Evolutionary conservation across 345 rosid genomes (phyloP).

Genomic region (Arabis alpina): DNA sequence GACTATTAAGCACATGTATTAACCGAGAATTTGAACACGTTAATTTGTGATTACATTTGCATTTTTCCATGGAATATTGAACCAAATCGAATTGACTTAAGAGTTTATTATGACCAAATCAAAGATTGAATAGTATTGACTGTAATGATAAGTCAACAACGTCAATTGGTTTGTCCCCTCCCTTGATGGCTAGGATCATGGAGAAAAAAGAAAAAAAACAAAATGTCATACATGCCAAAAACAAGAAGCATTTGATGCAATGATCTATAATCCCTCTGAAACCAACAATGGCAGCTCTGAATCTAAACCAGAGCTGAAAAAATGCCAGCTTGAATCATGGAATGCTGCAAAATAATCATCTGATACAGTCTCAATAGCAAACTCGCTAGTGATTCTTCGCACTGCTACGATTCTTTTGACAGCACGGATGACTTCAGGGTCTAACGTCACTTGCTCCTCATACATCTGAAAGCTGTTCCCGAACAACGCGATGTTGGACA

Average conservation of each 20-base stretch:
- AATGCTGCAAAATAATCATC: slow-evolving; percentile 81
- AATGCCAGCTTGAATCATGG: slow-evolving; percentile 95
- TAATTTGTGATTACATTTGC: neutral
- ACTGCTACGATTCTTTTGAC: slow-evolving; percentile 55
- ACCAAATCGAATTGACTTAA: neutral
- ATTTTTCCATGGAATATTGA: neutral
- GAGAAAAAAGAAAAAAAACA: neutral
- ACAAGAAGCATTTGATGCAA: neutral
- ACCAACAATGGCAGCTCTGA: slow-evolving; percentile 45
- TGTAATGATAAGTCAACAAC: slow-evolving; percentile 8
- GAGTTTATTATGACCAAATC: neutral
- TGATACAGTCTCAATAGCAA: slow-evolving; percentile 51
- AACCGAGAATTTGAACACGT: neutral
- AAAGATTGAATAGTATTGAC: neutral
- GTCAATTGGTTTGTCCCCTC: slow-evolving; percentile 8
- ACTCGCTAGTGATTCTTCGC: slow-evolving; percentile 53
- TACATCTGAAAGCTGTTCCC: slow-evolving; percentile 84
- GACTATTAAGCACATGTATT: neutral
- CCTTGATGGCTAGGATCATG: slow-evolving; percentile 9
- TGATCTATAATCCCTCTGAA: slow-evolving; percentile 15
- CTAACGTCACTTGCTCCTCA: slow-evolving; percentile 48
- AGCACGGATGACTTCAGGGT: slow-evolving; percentile 47
- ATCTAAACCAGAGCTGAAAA: slow-evolving; percentile 57
- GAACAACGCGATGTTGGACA: slow-evolving; percentile 60
- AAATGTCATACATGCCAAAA: neutral